Evolutionary conservation across 495 filamentous ascomycete genomes (phyloP).

Genomic region (Cercophora newfieldiana): DNA sequence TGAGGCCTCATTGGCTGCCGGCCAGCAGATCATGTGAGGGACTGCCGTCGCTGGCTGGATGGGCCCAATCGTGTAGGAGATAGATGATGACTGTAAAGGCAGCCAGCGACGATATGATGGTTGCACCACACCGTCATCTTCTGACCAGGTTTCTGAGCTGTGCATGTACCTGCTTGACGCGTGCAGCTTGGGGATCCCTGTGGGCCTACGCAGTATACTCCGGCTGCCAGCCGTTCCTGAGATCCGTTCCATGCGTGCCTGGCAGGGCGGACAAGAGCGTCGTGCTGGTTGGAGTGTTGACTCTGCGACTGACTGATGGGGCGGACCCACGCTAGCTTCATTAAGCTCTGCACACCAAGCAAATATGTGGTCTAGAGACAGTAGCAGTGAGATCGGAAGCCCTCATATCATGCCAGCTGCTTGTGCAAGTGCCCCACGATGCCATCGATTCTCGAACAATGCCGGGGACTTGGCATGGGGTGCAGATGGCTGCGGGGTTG

Average conservation of each 20-base stretch:
- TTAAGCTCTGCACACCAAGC: neutral
- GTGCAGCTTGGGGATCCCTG: conserved; percentile 26
- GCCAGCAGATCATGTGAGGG: conserved; percentile 25
- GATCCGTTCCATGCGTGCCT: neutral
- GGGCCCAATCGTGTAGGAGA: conserved; percentile 30
- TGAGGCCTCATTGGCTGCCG: conserved; percentile 16
- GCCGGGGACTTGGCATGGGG: conserved; percentile 32
- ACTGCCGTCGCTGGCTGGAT: conserved; percentile 10
- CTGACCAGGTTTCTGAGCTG: conserved; percentile 34
- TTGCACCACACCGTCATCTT: conserved; percentile 23
- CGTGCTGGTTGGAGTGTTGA: neutral
- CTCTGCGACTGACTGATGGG: no score
- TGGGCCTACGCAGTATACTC: neutral
- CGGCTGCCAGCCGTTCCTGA: neutral
- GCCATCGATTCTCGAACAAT: conserved; percentile 25
- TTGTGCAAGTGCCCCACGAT: conserved; percentile 10
- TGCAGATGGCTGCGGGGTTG: conserved; percentile 17
- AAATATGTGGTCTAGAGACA: neutral
- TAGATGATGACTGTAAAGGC: conserved; percentile 29
- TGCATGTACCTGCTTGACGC: conserved; percentile 33
- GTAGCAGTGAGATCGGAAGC: neutral
- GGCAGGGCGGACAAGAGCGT: neutral
- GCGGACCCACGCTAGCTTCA: neutral
- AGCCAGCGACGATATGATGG: conserved; percentile 20
- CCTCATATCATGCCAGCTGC: neutral